Base-by-base conservation (phyloP, 2,329 filamentous ascomycete species). In the Ceratocystis eucalypticola region DNA sequence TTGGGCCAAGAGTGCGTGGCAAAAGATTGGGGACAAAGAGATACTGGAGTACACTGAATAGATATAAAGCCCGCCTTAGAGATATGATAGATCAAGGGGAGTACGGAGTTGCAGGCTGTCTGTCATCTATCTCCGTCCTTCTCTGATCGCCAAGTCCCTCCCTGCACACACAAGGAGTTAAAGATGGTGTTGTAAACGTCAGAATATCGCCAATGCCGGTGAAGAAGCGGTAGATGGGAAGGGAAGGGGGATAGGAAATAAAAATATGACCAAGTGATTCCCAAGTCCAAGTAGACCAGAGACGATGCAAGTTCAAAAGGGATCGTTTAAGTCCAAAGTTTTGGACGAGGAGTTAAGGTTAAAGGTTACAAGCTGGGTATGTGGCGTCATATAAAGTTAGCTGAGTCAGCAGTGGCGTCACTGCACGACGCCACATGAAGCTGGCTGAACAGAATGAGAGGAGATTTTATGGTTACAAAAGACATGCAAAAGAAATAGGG, bases 1-100 rank as follows among this genome's bases (percentile, higher is more conserved):
- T 48, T 46, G 66, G 30, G 28, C 28, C 5, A 7, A 25, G 33
- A 25, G 7, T 79, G 66, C 72, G 59, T 48, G 50, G 53, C 53
- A 44, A 65, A 6, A 22, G 66, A 68, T 41, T 41, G 45, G 37
- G 46, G 64, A 57, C 30, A 17, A 20, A 37, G 53, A 37, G 17
- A 17, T 7, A 15, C 5, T 17, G 15, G 7, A 7, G 17, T n/a
- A 8, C 7, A n/a, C 22, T 15, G 2, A 25, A 17, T 15, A 22
- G 33, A 59, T 30, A n/a, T 17, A 17, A 3, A 17, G 28, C n/a
- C 25, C 28, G 53, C 53, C 53, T 37, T 45, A 57, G 48, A 44
- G 57, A 57, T 41, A 45, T 8, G 33, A 33, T 10, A 44, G 22
- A 57, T 12, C 48, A 28, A 57, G 28, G 37, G 63, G 45, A 17